Base-by-base conservation (phyloP, 2,329 filamentous ascomycete species). In the Hirsutella thompsonii region DNA sequence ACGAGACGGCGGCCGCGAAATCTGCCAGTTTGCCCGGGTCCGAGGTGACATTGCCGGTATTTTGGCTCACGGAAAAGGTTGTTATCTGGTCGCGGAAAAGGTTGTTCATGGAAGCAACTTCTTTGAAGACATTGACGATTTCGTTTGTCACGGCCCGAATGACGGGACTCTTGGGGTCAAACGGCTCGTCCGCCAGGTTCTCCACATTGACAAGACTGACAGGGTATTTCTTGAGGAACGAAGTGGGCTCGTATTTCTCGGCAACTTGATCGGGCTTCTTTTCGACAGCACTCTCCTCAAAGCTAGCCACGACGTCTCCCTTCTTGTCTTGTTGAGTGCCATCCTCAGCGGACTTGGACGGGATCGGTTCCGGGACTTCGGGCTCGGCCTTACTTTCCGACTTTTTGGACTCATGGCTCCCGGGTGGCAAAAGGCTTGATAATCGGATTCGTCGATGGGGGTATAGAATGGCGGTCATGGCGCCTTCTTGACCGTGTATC, bases 111-210 rank as follows among this genome's bases (percentile, higher is more conserved):
- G 80, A 83, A 9, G 90, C 90, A 41, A 98, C 87, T 59, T 96
- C 89, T 65, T 95, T 96, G 70, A 95, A 96, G 1, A 94, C 92
- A 58, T 95, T 96, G 57, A 98, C 88, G 46, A 98, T 96, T 65
- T 98, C 93, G 55, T 90, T 94, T 38, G 90, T 92, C 36, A 98
- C 79, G 11, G 92, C 92, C 42, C 87, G 81, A 45, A 96, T 88
- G 28, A 92, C 80, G 16, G 82, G 81, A 54, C 83, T 92, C 63
- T 90, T 93, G 55, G 87, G 82, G 59, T 96, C 92, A 57, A 85
- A 85, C 0, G 88, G 81, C 54, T 94, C 83, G 54, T 98, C 92
- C 1, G 72, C 70, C 41, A 98, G 70, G 52, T 98, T 98, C 46
- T 96, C 88, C 32, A 96, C 89, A 51, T 94, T 93, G 50, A 94